These are phyloP conservation scores for Pseudozyma sp. DNA, from an alignment of 1,284 basidiomycete species.

Conservation along the genomic window DNA sequence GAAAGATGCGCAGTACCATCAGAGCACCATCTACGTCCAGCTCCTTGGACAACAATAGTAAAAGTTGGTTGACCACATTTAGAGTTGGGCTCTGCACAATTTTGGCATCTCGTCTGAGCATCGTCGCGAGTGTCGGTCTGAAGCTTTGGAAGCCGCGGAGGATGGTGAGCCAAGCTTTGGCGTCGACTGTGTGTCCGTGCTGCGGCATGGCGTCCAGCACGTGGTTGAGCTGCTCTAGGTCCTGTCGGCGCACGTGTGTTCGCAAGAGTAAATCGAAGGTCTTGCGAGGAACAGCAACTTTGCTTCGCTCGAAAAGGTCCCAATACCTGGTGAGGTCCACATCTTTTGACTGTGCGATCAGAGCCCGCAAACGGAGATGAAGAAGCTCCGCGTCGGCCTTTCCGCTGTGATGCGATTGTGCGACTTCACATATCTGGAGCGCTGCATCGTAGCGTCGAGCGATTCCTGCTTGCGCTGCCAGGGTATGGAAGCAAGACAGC, in stretches of 20 bases:
- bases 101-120: constrained; percentile 27
- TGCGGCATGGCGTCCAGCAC: constrained; percentile 38
- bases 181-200: constrained; percentile 33
- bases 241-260: constrained; percentile 33
- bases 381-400: constrained; percentile 39
- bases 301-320: constrained; percentile 10
- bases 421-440: constrained; percentile 26
- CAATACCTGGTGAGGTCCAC: constrained; percentile 19
- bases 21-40: constrained; percentile 30
- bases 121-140: constrained; percentile 24
- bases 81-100: constrained; percentile 40
- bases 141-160: constrained; percentile 37
- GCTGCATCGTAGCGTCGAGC: constrained; percentile 27
- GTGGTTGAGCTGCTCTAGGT: constrained; percentile 31
- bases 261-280: constrained; percentile 42
- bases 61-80: constrained; percentile 28
- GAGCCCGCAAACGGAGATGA: constrained; percentile 31
- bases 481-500: constrained; percentile 27
- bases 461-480: constrained; percentile 27
- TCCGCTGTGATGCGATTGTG: constrained; percentile 21
- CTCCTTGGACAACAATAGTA: constrained; percentile 16
- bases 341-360: constrained; percentile 21
- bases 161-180: constrained; percentile 43
- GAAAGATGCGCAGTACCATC: constrained; percentile 36
- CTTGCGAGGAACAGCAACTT: constrained; percentile 32